These are phyloP conservation scores for Vicia sativa DNA, from an alignment of 306 rosid genomes.

Conservation along the genomic window DNA sequence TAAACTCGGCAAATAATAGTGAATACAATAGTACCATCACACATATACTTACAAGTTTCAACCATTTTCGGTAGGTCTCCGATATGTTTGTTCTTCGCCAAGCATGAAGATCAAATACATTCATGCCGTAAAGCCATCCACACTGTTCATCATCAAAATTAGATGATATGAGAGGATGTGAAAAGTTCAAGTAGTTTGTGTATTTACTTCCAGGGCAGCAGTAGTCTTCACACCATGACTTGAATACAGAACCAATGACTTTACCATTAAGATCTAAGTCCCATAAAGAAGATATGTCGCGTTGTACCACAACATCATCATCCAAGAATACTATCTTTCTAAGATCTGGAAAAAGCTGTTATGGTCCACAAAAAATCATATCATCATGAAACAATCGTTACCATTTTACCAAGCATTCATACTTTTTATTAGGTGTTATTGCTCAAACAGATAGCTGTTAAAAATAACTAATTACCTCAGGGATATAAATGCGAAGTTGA, in stretches of 20 bases:
- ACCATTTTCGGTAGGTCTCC: conserved; percentile 67
- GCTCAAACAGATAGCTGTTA: conserved; percentile 36
- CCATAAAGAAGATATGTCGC: conserved; percentile 81
- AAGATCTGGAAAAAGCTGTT: conserved; percentile 94
- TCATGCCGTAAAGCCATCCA: conserved; percentile 80
- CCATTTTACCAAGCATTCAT: conserved; percentile 45
- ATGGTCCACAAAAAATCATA: conserved; percentile 53
- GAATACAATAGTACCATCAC: neutral
- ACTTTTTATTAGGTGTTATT: conserved; percentile 35
- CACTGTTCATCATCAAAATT: conserved; percentile 58
- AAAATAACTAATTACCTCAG: conserved; percentile 62
- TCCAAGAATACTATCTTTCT: conserved; percentile 78
- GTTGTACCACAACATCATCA: conserved; percentile 88
- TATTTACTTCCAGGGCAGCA: conserved; percentile 75
- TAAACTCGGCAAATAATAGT: neutral
- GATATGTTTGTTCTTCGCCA: conserved; percentile 85
- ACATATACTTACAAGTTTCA: conserved; percentile 63
- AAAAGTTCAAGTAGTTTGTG: conserved; percentile 75
- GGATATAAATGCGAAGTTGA: conserved; percentile 78
- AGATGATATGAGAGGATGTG: conserved; percentile 72
- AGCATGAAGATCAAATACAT: conserved; percentile 78
- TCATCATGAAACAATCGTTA: conserved; percentile 44
- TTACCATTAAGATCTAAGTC: conserved; percentile 78
- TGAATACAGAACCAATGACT: conserved; percentile 78
- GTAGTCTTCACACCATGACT: conserved; percentile 63